Evolutionary conservation across 805 yeast genomes (phyloP).

Genomic region (Candida suzukii): DNA sequence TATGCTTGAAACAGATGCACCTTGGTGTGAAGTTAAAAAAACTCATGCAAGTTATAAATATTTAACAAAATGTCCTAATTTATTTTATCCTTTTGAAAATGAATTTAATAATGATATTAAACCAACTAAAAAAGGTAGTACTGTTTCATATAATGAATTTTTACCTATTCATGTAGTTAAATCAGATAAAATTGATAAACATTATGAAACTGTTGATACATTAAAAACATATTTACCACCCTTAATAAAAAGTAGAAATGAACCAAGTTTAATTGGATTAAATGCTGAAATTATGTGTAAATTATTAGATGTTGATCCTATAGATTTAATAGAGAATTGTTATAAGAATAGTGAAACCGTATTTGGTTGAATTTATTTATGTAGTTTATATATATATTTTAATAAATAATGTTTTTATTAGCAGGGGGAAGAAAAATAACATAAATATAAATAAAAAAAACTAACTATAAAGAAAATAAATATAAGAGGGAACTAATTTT

Average conservation of each 20-base stretch:
- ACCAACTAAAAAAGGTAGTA: slow-evolving; percentile 8
- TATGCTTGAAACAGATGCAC: slow-evolving; percentile 92
- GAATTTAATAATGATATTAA: slow-evolving; percentile 6
- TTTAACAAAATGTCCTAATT: slow-evolving; percentile 49
- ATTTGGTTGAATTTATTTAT: slow-evolving; percentile 24
- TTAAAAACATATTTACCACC: slow-evolving; percentile 27
- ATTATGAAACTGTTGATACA: slow-evolving; percentile 2
- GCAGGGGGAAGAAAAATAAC: no score
- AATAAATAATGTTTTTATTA: no score
- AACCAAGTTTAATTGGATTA: slow-evolving; percentile 80
- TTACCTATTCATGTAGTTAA: slow-evolving; percentile 61
- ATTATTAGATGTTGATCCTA: slow-evolving; percentile 34
- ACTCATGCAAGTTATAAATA: slow-evolving; percentile 68
- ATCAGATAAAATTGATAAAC: slow-evolving; percentile 40
- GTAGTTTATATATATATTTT: not conserved
- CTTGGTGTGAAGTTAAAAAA: slow-evolving; percentile 94
- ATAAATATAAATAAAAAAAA: no score
- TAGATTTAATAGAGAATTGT: slow-evolving; percentile 38
- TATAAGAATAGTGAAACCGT: slow-evolving; percentile 45
- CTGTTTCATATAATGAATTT: slow-evolving; percentile 34
- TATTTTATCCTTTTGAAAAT: slow-evolving; percentile 39
- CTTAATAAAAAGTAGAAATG: slow-evolving; percentile 79
- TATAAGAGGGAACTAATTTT: no score
- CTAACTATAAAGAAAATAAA: no score
- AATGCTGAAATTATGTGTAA: slow-evolving; percentile 67